phyloP scores from a whole-genome alignment of 1,284 basidiomycete genomes.

The Boletus semigastroideus region DNA sequence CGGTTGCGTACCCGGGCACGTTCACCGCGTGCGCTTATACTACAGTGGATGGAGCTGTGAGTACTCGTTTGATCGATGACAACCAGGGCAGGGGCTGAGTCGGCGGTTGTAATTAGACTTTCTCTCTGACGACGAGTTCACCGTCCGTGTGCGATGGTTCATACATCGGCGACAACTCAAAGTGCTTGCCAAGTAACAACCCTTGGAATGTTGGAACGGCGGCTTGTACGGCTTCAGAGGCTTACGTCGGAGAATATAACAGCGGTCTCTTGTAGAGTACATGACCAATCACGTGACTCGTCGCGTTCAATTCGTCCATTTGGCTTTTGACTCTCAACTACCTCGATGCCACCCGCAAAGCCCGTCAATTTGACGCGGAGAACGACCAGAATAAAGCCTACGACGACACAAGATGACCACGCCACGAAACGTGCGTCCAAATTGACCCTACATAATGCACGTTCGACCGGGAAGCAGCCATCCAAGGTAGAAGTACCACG shows the following conservation, averaged over 20 bases:
- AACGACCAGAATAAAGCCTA: conserved; percentile 14
- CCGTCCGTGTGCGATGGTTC: conserved; percentile 7
- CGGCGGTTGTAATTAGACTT: background rate
- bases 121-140: background rate
- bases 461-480: conserved; percentile 1
- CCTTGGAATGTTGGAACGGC: conserved; percentile 11
- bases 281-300: too few species aligned
- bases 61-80: background rate
- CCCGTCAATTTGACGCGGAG: conserved; percentile 7
- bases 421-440: conserved; percentile 11
- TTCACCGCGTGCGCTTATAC: conserved; percentile 12
- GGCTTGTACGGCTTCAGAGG: conserved; percentile 15
- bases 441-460: conserved; percentile 1
- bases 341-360: conserved; percentile 16
- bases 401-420: background rate
- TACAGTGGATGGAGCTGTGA: background rate
- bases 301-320: too few species aligned
- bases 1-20: conserved; percentile 14
- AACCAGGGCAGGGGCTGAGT: background rate
- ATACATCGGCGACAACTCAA: conserved; percentile 13
- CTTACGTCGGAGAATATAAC: conserved; percentile 20
- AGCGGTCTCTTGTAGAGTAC: conserved; percentile 11
- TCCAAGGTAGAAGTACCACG: background rate
- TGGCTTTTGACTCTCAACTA: too few species aligned
- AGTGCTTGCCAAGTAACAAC: conserved; percentile 12